Percentiles rank a stretch among this genome's conserved stretches.
These are phyloP conservation scores for Clonostachys solani DNA, from an alignment of 2,329 filamentous ascomycete genomes.

Conservation along the genomic window DNA sequence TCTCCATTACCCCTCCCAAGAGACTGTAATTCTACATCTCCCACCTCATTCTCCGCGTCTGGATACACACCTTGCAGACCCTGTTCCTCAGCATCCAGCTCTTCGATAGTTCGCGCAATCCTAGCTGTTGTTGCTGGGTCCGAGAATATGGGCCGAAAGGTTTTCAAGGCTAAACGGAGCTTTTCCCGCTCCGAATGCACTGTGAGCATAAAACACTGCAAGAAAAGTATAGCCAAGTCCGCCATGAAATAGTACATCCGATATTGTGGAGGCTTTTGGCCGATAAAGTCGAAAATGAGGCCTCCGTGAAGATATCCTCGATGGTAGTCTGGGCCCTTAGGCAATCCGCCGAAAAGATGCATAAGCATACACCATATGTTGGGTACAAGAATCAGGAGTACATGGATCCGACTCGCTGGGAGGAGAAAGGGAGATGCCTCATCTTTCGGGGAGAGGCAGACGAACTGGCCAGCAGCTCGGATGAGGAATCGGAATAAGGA, in stretches of 20 bases:
- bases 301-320: constrained; percentile 65
- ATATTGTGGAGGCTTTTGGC: constrained; percentile 58
- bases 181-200: constrained; percentile 58
- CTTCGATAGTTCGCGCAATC: constrained; percentile 31
- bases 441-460: constrained; percentile 61
- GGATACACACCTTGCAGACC: constrained; percentile 37
- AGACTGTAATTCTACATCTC: constrained; percentile 41
- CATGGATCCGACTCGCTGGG: constrained; percentile 51
- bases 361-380: constrained; percentile 57
- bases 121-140: constrained; percentile 17
- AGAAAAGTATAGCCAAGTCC: constrained; percentile 48
- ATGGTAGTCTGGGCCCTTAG: constrained; percentile 54
- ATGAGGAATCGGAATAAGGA: constrained; percentile 60
- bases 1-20: constrained; percentile 14
- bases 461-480: constrained; percentile 53
- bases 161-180: constrained; percentile 42
- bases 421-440: constrained; percentile 50
- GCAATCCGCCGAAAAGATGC: constrained; percentile 51
- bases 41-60: constrained; percentile 25
- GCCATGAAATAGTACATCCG: constrained; percentile 49
- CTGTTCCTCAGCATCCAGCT: constrained; percentile 53
- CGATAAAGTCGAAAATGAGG: constrained; percentile 63
- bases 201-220: constrained; percentile 62
- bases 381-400: constrained; percentile 53
- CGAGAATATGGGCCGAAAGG: constrained; percentile 24